Evolutionary conservation across 495 filamentous ascomycete genomes (phyloP).

Genomic region (Chaetomium cochliodes): DNA sequence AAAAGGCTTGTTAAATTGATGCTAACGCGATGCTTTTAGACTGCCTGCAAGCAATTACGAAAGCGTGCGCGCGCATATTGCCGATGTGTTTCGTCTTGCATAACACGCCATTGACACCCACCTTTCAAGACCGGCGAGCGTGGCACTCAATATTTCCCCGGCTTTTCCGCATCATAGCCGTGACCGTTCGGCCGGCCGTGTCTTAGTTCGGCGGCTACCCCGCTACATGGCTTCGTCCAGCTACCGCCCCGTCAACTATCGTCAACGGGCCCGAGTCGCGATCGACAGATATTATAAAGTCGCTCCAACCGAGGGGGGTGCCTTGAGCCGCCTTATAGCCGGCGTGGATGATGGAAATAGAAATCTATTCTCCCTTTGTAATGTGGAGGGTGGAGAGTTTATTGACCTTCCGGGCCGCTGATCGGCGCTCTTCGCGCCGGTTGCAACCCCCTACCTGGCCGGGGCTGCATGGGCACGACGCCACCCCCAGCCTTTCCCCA

Average conservation of each 20-base stretch:
- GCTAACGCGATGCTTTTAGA: background rate
- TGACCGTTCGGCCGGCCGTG: background rate
- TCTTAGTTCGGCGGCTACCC: background rate
- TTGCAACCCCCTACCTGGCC: no score
- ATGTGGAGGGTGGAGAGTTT: no score
- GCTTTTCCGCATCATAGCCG: background rate
- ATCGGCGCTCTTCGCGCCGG: no score
- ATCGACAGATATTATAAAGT: background rate
- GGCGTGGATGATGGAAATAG: no score
- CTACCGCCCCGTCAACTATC: background rate
- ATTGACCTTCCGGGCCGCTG: no score
- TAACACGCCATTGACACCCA: background rate
- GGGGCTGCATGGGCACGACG: no score
- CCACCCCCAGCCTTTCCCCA: no score
- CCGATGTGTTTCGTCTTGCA: background rate
- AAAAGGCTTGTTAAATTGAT: background rate
- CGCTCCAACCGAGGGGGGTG: background rate
- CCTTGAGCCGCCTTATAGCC: background rate
- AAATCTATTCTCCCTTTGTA: no score
- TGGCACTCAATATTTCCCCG: background rate
- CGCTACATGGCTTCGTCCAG: background rate
- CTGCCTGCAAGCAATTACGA: background rate
- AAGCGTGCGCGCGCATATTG: slow-evolving; percentile 5
- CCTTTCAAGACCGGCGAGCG: background rate
- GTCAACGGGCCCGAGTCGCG: background rate